Percentiles rank a stretch among this genome's conserved stretches.
These are phyloP conservation scores for Chlorella sp. DNA, from an alignment of 139 green algal genomes.

Conservation along the genomic window DNA sequence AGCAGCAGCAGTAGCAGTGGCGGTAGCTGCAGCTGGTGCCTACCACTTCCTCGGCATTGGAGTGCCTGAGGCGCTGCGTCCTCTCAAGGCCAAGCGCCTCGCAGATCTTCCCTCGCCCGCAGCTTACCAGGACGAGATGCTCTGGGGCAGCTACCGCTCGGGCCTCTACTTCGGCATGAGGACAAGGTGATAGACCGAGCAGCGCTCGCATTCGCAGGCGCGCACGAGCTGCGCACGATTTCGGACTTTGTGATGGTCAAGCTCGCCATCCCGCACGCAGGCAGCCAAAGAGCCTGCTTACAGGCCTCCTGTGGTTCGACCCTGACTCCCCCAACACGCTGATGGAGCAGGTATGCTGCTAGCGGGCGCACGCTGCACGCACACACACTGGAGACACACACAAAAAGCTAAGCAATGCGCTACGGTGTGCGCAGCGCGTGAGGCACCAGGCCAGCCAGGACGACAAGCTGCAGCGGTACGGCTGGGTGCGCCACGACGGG, in stretches of 20 bases:
- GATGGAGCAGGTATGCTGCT: not conserved
- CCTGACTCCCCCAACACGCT: slow-evolving; percentile 22
- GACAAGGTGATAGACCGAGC: slow-evolving; percentile 46
- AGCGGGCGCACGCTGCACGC: not conserved
- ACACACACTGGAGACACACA: not conserved
- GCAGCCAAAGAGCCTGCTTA: slow-evolving; percentile 51
- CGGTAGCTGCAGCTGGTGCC: too few species aligned
- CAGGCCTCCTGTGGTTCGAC: slow-evolving; percentile 82
- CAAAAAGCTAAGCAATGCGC: not conserved
- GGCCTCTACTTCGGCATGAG: slow-evolving; percentile 87
- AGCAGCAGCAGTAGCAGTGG: too few species aligned
- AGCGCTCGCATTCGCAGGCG: too few species aligned
- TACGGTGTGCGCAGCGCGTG: slow-evolving; percentile 7
- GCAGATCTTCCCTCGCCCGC: slow-evolving; percentile 35
- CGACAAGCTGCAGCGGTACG: slow-evolving; percentile 55
- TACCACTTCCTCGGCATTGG: too few species aligned
- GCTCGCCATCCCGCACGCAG: too few species aligned
- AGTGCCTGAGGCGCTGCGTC: not conserved
- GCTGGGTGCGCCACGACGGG: slow-evolving; percentile 84
- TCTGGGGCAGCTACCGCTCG: slow-evolving; percentile 90
- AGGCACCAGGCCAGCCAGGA: slow-evolving; percentile 41
- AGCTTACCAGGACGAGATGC: slow-evolving; percentile 42
- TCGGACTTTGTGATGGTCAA: too few species aligned
- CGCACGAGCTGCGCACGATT: too few species aligned
- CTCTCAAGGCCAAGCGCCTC: slow-evolving; percentile 2